phyloP scores from a whole-genome alignment of 2,329 filamentous ascomycete species.

The Alternaria ventricosa region DNA sequence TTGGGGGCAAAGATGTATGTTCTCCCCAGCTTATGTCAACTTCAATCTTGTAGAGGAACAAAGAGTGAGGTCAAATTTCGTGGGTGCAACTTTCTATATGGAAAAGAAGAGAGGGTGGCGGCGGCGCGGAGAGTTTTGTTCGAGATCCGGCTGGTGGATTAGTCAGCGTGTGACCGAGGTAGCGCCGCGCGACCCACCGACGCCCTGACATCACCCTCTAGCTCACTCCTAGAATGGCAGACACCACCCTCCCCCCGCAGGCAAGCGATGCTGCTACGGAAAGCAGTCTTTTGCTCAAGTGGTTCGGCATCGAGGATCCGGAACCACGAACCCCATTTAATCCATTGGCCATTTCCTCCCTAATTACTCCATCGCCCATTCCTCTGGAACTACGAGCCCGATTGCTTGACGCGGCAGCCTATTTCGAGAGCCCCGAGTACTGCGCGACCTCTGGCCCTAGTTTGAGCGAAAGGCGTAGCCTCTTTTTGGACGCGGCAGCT shows the following conservation, averaged over 20 bases:
- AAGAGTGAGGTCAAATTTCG: conserved; percentile 66
- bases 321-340: not conserved
- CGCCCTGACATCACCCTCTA: not conserved
- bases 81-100: conserved; percentile 49
- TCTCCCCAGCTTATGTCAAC: conserved; percentile 65
- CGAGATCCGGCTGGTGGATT: not conserved
- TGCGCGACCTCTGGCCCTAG: not conserved
- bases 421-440: not conserved
- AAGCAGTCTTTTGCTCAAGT: not conserved
- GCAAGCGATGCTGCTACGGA: not conserved
- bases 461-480: not conserved
- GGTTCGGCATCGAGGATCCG: not conserved
- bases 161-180: conserved; percentile 10
- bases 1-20: conserved; percentile 48
- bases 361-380: not conserved
- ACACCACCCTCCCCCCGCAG: not conserved
- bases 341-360: not conserved
- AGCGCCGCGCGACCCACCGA: not conserved
- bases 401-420: not conserved
- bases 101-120: conserved; percentile 25
- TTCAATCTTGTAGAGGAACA: conserved; percentile 57
- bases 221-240: not conserved
- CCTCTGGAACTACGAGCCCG: not conserved
- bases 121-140: conserved; percentile 24
- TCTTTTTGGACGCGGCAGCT: not conserved